Base-by-base conservation (phyloP, 345 rosid species). In the Citrus trifoliata region DNA sequence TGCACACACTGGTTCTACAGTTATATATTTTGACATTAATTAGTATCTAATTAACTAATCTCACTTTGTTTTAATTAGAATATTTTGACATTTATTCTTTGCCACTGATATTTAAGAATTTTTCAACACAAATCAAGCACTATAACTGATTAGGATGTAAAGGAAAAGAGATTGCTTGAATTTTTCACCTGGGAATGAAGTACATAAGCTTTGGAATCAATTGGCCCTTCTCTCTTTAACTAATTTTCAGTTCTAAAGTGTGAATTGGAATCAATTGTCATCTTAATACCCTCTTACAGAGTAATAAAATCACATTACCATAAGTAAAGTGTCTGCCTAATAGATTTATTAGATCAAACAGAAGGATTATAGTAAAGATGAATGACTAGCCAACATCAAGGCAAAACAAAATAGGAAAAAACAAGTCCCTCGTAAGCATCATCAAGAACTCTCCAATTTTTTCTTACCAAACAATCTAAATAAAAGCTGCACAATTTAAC, bases 261-360 rank as follows among this genome's bases (percentile, higher is more conserved):
- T 65, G 99, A 82, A 73, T 83, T 93, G 37, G 97, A 93, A 69
- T 91, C 92, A 77, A 92, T 65, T 28, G 97, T 93, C 86, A 85
- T 90, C 77, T 83, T 40, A 40, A 40, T 40, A 40, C 0, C 46
- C 46, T 81, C 67, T 97, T 92, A 91, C 80, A 82, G 33, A 74
- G 59, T 72, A 79, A 73, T 77, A 42, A 76, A 48, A 74, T 42
- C 60, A 80, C 14, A 68, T 13, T 76, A 37, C 35, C 73, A 78
- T 65, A 70, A 78, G 56, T 33, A 70, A 74, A 71, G 25, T 8
- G 32, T 3, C 48, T 56, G 14, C 48, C 48, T 42, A 42, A 42
- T 42, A 42, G 2, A 14, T 16, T 4, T 19, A 19, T 4, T 19
- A 53, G 7, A 32, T 65, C 40, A 65, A 65, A 64, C 2, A 16